Conservation (phyloP, 257 asterid genomes). For the Ocimum tenuiflorum region DNA sequence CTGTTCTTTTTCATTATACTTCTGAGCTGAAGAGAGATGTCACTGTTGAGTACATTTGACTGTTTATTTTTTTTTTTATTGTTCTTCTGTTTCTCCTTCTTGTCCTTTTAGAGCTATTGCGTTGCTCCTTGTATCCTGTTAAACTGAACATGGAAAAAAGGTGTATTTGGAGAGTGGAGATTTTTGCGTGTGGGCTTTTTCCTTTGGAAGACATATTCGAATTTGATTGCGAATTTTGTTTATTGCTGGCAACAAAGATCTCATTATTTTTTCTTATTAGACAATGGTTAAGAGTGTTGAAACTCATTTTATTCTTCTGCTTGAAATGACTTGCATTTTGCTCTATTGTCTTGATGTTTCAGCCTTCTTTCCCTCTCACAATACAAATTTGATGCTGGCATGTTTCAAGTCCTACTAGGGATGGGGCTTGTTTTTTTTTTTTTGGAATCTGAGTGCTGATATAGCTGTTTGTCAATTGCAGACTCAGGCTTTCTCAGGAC, state of each 20-base stretch:
- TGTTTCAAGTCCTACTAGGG: background rate
- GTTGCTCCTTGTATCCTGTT: background rate
- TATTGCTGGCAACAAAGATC: background rate
- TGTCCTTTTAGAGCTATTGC: background rate
- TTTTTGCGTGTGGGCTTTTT: background rate
- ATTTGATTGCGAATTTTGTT: background rate
- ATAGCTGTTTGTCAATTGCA: constrained; percentile 31
- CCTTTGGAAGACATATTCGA: background rate
- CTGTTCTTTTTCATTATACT: background rate
- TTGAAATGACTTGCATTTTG: background rate
- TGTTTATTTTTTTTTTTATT: background rate
- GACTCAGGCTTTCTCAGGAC: constrained; percentile 90
- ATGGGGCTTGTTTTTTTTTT: background rate
- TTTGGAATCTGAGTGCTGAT: constrained; percentile 13
- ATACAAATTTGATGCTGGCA: background rate
- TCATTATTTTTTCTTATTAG: background rate
- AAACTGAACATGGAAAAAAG: background rate
- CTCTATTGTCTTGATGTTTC: background rate
- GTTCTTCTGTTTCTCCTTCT: background rate
- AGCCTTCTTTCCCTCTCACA: background rate
- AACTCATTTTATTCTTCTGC: background rate
- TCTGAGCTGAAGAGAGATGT: background rate
- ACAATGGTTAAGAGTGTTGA: no score
- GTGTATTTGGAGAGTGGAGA: background rate
- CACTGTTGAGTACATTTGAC: background rate